Conservation (phyloP, 1,284 basidiomycete genomes). For the Somion occarium region DNA sequence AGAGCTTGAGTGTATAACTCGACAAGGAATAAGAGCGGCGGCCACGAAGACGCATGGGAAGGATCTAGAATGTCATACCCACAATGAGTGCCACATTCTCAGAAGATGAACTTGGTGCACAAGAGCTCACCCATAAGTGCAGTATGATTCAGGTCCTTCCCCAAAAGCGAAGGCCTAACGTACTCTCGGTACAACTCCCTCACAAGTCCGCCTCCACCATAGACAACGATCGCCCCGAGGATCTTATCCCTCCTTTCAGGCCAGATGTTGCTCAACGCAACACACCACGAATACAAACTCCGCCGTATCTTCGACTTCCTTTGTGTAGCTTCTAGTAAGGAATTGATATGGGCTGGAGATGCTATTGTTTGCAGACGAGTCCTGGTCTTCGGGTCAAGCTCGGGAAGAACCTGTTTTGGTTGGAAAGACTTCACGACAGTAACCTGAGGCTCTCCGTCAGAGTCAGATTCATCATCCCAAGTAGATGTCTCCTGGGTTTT, state of each 20-base stretch:
- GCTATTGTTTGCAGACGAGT: constrained; percentile 50
- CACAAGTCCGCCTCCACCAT: constrained; percentile 55
- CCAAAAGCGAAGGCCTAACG: constrained; percentile 55
- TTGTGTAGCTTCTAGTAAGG: constrained; percentile 40
- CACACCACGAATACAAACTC: constrained; percentile 46
- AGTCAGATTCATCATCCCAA: constrained; percentile 39
- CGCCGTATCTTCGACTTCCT: constrained; percentile 35
- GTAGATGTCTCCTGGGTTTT: constrained; percentile 6
- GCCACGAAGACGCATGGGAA: constrained; percentile 44
- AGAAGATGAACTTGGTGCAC: too few relatives aligned
- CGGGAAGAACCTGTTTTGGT: constrained; percentile 28
- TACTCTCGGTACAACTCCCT: constrained; percentile 71
- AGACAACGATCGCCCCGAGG: constrained; percentile 43
- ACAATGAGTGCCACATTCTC: too few relatives aligned
- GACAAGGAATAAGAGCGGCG: constrained; percentile 74
- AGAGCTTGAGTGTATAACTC: constrained; percentile 86
- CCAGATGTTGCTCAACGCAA: constrained; percentile 53
- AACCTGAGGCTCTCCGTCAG: constrained; percentile 31
- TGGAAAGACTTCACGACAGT: constrained; percentile 36
- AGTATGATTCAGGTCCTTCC: constrained; percentile 42
- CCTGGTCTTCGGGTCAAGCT: constrained; percentile 50
- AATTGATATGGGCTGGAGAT: constrained; percentile 43
- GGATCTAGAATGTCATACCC: constrained; percentile 33
- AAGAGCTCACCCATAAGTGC: constrained; percentile 38
- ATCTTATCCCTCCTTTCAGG: constrained; percentile 52